These are phyloP conservation scores for Spatholobus suberectus DNA, from an alignment of 306 rosid species.

Conservation along the genomic window DNA sequence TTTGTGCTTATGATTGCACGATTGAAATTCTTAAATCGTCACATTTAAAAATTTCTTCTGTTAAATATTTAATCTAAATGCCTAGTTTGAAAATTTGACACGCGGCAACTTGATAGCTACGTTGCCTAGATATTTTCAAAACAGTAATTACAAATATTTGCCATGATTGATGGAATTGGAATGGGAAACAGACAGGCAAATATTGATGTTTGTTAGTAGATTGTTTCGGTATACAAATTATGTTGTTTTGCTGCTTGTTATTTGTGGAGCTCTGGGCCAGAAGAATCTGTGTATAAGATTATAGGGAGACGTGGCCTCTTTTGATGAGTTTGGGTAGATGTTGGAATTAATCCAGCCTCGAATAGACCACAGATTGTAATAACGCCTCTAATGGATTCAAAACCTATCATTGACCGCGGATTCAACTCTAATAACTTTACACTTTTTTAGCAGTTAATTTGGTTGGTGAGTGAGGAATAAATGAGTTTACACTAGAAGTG, in stretches of 20 bases:
- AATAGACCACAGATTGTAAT: background rate
- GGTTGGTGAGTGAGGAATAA: too few species aligned
- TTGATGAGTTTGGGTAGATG: background rate
- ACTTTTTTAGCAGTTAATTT: too few species aligned
- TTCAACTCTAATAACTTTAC: too few species aligned
- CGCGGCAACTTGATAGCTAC: background rate
- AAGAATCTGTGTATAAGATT: background rate
- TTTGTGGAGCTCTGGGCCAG: background rate
- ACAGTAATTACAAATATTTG: background rate
- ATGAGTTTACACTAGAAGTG: too few species aligned
- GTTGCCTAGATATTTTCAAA: background rate
- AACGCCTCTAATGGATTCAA: background rate
- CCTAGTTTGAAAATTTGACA: background rate
- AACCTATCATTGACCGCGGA: too few species aligned
- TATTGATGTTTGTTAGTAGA: background rate
- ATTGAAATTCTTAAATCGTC: background rate
- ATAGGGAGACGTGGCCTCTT: background rate
- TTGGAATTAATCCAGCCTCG: background rate
- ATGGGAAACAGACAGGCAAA: background rate
- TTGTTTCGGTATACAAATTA: background rate
- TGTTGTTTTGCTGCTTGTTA: background rate
- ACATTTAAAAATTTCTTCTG: background rate
- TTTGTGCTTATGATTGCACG: background rate
- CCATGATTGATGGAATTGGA: slow-evolving; percentile 22
- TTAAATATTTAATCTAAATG: background rate